Evolutionary conservation across 192 early-diverging fungal genomes (phyloP), one percentile per base, ranked within the genome.

Genomic region (Gryganskiella cystojenkinii): DNA sequence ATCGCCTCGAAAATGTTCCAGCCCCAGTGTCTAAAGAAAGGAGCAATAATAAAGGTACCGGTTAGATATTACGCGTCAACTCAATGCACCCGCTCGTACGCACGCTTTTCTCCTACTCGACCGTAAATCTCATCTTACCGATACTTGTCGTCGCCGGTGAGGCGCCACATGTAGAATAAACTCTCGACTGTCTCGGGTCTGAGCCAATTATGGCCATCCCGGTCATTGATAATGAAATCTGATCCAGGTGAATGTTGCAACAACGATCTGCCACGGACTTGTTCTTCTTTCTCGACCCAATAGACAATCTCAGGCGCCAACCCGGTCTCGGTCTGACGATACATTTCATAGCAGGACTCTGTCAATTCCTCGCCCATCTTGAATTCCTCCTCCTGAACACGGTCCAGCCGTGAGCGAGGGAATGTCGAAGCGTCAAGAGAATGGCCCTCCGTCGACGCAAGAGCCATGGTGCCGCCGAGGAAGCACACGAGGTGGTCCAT

Each of bases 401-500:
- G 42, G 3, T 62, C 25, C 52, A 73, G 64, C 3, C 30, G 27
- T 2, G 55, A 46, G 4, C 74, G 74, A 17, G 74, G 28, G n/a
- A 58, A 35, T 1, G 22, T 9, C 2, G 20, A n/a, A 22, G 67
- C 42, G n/a, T 59, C 43, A 7, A 90, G 52, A 45, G 80, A 46
- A 33, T 61, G 74, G n/a, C 92, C 91, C 33, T 81, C 79, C 2
- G 92, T 91, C 3, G 90, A 92, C 9, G 86, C 88, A 4, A 96
- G 81, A 0, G 94, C 93, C 60, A 96, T 76, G n/a, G 91, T 89
- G 0, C 93, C 95, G 5, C 93, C 92, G 13, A 94, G 84, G 81
- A 96, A 98, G 81, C 96, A 96, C 6, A 95, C 93, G 25, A 98
- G 81, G 67, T 98, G 95, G 61, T 96, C 93, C 93, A 96, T 95